These are phyloP conservation scores for Penicillium hesseltinei DNA, from an alignment of 2,329 filamentous ascomycete genomes.

Conservation along the genomic window DNA sequence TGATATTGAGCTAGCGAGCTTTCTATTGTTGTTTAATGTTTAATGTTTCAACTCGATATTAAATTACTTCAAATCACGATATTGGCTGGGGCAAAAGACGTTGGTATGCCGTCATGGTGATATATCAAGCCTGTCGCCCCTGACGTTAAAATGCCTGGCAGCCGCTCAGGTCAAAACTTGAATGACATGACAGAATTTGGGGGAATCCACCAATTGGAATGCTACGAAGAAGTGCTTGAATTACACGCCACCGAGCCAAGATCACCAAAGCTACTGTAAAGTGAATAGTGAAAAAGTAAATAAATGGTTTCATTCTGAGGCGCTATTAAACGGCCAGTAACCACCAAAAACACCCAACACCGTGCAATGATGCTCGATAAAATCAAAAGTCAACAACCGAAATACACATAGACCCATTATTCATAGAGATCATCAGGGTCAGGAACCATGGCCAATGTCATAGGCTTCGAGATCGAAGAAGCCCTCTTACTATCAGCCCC, in stretches of 20 bases:
- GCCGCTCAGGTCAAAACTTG: not conserved
- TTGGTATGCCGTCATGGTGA: conserved; percentile 14
- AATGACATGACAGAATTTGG: too few species aligned
- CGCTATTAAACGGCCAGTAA: not conserved
- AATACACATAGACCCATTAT: conserved; percentile 12
- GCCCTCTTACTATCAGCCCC: conserved; percentile 23
- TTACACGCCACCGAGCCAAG: not conserved
- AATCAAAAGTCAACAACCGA: not conserved
- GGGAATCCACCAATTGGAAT: conserved; percentile 1
- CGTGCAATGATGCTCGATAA: conserved; percentile 1
- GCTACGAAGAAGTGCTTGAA: not conserved
- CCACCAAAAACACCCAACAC: conserved; percentile 1
- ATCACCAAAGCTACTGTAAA: not conserved
- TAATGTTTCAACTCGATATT: not conserved
- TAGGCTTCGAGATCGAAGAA: conserved; percentile 19
- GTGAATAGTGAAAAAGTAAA: not conserved
- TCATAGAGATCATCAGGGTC: conserved; percentile 38
- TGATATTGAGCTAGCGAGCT: not conserved
- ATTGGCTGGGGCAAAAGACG: not conserved
- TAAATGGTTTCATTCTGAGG: conserved; percentile 2
- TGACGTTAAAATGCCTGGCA: not conserved
- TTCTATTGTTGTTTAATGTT: not conserved
- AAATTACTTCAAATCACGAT: not conserved
- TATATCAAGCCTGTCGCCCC: not conserved
- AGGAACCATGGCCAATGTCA: conserved; percentile 40